Evolutionary conservation across 2,329 filamentous ascomycete genomes (phyloP).

Genomic region (Graphium sp.): DNA sequence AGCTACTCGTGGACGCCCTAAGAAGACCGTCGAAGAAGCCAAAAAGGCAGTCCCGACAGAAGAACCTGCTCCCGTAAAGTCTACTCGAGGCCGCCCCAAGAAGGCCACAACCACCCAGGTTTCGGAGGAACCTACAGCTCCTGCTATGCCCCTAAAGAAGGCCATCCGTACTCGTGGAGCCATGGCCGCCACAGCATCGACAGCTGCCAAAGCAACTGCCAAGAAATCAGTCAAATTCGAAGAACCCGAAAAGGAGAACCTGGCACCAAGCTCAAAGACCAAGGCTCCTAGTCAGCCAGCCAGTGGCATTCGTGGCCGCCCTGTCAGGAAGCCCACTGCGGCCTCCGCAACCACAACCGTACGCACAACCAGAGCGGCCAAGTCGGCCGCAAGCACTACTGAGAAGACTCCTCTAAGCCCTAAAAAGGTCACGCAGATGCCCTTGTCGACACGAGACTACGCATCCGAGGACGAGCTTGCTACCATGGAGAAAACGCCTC

Average conservation of each 20-base stretch:
- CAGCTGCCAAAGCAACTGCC: constrained; percentile 22
- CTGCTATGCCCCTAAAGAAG: constrained; percentile 18
- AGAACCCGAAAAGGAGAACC: constrained; percentile 48
- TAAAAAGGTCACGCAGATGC: constrained; percentile 46
- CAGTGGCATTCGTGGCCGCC: constrained; percentile 18
- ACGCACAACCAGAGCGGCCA: constrained; percentile 13
- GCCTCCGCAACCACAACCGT: constrained; percentile 7
- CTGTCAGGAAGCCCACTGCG: constrained; percentile 29
- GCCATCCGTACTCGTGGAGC: constrained; percentile 16
- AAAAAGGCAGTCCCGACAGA: constrained; percentile 9
- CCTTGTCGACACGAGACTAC: constrained; percentile 9
- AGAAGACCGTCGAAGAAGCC: constrained; percentile 14
- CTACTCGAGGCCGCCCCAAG: constrained; percentile 2
- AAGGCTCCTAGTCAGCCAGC: constrained; percentile 15
- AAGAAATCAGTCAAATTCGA: constrained; percentile 50
- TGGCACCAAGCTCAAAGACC: constrained; percentile 21
- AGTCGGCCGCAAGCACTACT: constrained; percentile 13
- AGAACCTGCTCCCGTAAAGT: constrained; percentile 10
- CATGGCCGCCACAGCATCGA: constrained; percentile 11
- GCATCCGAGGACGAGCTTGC: constrained; percentile 45
- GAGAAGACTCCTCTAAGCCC: constrained; percentile 40
- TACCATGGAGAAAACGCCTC: constrained; percentile 27
- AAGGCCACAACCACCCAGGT: not conserved
- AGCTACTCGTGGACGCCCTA: constrained; percentile 11
- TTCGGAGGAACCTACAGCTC: constrained; percentile 4